phyloP scores from a whole-genome alignment of 257 asterid genomes.

The Eucommia ulmoides region DNA sequence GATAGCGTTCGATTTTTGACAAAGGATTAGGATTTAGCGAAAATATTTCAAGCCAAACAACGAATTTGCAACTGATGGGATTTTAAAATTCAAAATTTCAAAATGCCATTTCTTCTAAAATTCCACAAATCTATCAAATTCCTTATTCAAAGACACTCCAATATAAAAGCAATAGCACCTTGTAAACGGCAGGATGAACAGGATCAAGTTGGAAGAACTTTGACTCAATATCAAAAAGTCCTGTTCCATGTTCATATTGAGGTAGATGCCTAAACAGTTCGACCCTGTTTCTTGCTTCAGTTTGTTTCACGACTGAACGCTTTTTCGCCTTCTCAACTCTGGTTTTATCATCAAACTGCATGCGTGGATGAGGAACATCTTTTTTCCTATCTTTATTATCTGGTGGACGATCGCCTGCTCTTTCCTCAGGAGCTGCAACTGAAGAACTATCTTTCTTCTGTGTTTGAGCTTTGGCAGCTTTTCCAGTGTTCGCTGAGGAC shows the following conservation, averaged over 20 bases:
- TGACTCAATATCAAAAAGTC: slow-evolving; percentile 56
- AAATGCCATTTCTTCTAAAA: too few species aligned
- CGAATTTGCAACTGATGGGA: too few species aligned
- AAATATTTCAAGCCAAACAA: too few species aligned
- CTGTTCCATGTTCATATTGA: slow-evolving; percentile 82
- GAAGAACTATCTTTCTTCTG: slow-evolving; percentile 63
- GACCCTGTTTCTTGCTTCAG: slow-evolving; percentile 71
- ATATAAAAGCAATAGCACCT: too few species aligned
- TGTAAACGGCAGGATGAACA: slow-evolving; percentile 76
- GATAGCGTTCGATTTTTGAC: too few species aligned
- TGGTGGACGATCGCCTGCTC: slow-evolving; percentile 41
- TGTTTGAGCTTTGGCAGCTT: slow-evolving; percentile 37
- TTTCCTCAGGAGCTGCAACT: slow-evolving; percentile 53
- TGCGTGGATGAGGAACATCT: slow-evolving; percentile 87
- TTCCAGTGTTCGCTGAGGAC: slow-evolving; percentile 34
- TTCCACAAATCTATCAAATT: too few species aligned
- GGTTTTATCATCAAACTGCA: slow-evolving; percentile 91
- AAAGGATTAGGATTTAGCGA: too few species aligned
- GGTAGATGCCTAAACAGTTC: slow-evolving; percentile 95
- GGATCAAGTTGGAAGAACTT: slow-evolving; percentile 61
- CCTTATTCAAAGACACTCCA: too few species aligned
- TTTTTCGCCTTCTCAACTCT: slow-evolving; percentile 93
- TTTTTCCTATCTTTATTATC: slow-evolving; percentile 97
- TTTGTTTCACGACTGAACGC: slow-evolving; percentile 81
- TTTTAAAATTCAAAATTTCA: too few species aligned